phyloP scores from a whole-genome alignment of 2,329 filamentous ascomycete genomes.

The Grosmannia penicillata region DNA sequence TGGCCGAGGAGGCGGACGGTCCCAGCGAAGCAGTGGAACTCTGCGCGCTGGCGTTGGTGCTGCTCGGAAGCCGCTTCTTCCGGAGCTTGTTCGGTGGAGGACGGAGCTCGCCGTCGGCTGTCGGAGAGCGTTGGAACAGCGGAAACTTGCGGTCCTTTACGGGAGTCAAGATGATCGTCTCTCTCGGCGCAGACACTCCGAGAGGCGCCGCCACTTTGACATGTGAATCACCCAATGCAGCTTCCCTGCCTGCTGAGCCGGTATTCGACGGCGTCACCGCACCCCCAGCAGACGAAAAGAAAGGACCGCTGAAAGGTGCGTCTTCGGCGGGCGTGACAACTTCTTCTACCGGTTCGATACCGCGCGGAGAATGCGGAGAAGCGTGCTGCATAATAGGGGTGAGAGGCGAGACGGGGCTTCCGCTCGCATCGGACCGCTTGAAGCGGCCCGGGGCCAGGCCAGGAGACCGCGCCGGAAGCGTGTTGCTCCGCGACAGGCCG shows the following conservation, averaged over 20 bases:
- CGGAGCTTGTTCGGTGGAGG: constrained; percentile 72
- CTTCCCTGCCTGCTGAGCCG: too few relatives aligned
- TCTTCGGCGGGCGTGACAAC: constrained; percentile 19
- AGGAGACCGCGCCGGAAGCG: constrained; percentile 76
- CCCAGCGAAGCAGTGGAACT: constrained; percentile 75
- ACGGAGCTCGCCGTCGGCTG: constrained; percentile 46
- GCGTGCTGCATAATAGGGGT: constrained; percentile 24
- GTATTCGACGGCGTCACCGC: too few relatives aligned
- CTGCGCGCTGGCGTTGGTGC: constrained; percentile 72
- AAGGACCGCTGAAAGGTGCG: not conserved
- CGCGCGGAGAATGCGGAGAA: constrained; percentile 31
- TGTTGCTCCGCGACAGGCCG: constrained; percentile 60
- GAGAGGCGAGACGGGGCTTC: constrained; percentile 17
- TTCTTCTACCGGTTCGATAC: constrained; percentile 24
- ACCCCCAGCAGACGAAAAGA: too few relatives aligned
- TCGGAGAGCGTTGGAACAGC: constrained; percentile 57
- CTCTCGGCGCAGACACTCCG: not conserved
- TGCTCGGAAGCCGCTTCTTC: constrained; percentile 68
- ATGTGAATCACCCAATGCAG: constrained; percentile 2
- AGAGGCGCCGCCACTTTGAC: constrained; percentile 1
- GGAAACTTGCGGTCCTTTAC: constrained; percentile 53
- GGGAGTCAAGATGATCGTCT: constrained; percentile 28
- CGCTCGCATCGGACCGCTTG: constrained; percentile 18
- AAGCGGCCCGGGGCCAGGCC: constrained; percentile 54
- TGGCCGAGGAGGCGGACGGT: constrained; percentile 25